phyloP scores from a whole-genome alignment of 805 yeast species.

The Millerozyma miso region DNA sequence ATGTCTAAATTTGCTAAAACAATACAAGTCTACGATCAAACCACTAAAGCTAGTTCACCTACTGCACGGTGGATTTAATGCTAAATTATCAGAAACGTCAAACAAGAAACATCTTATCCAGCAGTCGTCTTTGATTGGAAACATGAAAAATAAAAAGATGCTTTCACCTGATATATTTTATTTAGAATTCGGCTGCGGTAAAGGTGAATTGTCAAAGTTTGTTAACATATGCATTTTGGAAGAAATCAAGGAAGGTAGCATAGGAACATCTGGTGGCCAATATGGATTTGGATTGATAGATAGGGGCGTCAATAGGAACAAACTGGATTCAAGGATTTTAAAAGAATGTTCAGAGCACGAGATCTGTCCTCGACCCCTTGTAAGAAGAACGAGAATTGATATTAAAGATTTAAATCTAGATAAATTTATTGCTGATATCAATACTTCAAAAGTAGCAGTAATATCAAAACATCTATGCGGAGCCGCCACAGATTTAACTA shows the following conservation, averaged over 20 bases:
- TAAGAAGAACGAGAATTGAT: constrained; percentile 62
- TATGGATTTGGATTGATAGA: constrained; percentile 63
- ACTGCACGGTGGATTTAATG: constrained; percentile 27
- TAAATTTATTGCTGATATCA: constrained; percentile 30
- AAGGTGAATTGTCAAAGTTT: constrained; percentile 76
- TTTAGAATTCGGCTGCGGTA: constrained; percentile 88
- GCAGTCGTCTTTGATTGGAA: constrained; percentile 76
- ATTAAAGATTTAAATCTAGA: constrained; percentile 69
- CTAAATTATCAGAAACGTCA: constrained; percentile 45
- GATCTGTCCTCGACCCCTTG: constrained; percentile 19
- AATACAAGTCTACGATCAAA: not conserved
- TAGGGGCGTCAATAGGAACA: constrained; percentile 72
- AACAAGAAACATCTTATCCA: constrained; percentile 77
- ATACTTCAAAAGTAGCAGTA: constrained; percentile 41
- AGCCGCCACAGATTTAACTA: constrained; percentile 85
- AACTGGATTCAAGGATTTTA: constrained; percentile 64
- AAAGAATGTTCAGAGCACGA: constrained; percentile 43
- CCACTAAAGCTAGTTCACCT: constrained; percentile 3
- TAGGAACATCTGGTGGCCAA: not conserved
- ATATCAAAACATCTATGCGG: constrained; percentile 92
- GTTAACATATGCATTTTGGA: constrained; percentile 37
- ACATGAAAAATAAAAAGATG: constrained; percentile 42
- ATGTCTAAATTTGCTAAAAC: not conserved
- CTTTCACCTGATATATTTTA: constrained; percentile 36
- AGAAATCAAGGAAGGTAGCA: constrained; percentile 9